These are phyloP conservation scores for Pythium grandisporangium DNA, from an alignment of 352 stramenopile genomes.

Conservation along the genomic window DNA sequence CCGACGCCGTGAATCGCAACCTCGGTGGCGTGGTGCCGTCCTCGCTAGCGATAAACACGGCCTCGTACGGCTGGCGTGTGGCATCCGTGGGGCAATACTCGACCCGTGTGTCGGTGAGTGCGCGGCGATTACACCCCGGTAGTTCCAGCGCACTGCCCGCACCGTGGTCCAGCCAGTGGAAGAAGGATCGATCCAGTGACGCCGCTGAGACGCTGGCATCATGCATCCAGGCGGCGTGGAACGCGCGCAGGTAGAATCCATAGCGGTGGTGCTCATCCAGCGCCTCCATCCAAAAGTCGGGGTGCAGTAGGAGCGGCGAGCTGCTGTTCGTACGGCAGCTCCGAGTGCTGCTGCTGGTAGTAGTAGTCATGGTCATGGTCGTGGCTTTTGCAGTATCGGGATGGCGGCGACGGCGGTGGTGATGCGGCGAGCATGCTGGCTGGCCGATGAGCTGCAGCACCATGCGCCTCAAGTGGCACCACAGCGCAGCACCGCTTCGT, in stretches of 20 bases:
- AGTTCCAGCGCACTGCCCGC: slow-evolving; percentile 29
- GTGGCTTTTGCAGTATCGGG: too few relatives aligned
- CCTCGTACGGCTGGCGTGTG: slow-evolving; percentile 29
- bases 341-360: too few relatives aligned
- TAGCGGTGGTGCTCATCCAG: slow-evolving; percentile 68
- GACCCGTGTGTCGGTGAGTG: slow-evolving; percentile 32
- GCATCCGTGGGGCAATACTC: slow-evolving; percentile 38
- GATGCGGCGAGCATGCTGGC: too few relatives aligned
- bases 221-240: slow-evolving; percentile 50
- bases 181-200: slow-evolving; percentile 33
- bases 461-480: too few relatives aligned
- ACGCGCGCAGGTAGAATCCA: slow-evolving; percentile 56
- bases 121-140: slow-evolving; percentile 38
- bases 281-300: slow-evolving; percentile 70
- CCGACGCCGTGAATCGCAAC: slow-evolving; percentile 26
- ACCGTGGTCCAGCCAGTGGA: slow-evolving; percentile 64
- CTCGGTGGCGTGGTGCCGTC: neutral
- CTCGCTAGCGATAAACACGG: slow-evolving; percentile 19
- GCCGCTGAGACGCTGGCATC: slow-evolving; percentile 4
- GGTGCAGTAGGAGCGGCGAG: slow-evolving; percentile 29
- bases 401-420: too few relatives aligned
- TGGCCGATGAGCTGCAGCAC: too few relatives aligned
- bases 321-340: neutral
- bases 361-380: too few relatives aligned
- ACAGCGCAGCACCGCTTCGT: too few relatives aligned